Base-by-base conservation (phyloP, 768 basidiomycete genomes). In the Lactarius vividus region DNA sequence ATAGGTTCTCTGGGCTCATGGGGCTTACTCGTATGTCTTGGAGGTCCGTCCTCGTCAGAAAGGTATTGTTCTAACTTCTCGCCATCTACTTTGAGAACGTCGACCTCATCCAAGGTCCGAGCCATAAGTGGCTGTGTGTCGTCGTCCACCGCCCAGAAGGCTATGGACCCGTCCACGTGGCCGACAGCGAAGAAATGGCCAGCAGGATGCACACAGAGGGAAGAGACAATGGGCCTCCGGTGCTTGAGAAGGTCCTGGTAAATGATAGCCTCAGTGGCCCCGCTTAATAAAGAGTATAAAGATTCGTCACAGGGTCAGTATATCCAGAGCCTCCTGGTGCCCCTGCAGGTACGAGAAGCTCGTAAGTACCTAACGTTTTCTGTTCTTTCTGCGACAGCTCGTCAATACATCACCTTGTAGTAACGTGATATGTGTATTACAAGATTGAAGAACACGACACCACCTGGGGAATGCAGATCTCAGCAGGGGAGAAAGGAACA, bases 121-220 rank as follows among this genome's bases (percentile, higher is more conserved):
- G 92, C 89, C 58, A 88, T 79, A 26, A 96, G 77, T 0, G 93
- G 89, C 60, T 84, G 84, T 63, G 88, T 87, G 67, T 89, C 83
- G 69, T 95, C 92, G 54, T 90, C 87, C 2, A 88, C 77, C 0
- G 90, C 87, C 88, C 92, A 94, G 73, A 95, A 91, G 5, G 88
- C 85, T 37, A 96, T 82, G 59, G 85, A 87, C 9, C 94, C 93
- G 74, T 96, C 94, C 20, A 85, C 80, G 72, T 95, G 84, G 0
- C 94, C 94, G 15, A 85, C 88, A 26, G 84, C 91, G 66, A 96
- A 88, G 66, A 92, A 81, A 65, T 92, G 87, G 0, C 79, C 89
- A 40, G 88, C 78, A 6, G 92, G 91, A 73, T 94, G 87, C 68
- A 94, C 79, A 4, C 88, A 80, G 4, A 94, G 68, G 33, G 85